phyloP scores from a whole-genome alignment of 1,284 basidiomycete genomes.

The Trametes sp. region DNA sequence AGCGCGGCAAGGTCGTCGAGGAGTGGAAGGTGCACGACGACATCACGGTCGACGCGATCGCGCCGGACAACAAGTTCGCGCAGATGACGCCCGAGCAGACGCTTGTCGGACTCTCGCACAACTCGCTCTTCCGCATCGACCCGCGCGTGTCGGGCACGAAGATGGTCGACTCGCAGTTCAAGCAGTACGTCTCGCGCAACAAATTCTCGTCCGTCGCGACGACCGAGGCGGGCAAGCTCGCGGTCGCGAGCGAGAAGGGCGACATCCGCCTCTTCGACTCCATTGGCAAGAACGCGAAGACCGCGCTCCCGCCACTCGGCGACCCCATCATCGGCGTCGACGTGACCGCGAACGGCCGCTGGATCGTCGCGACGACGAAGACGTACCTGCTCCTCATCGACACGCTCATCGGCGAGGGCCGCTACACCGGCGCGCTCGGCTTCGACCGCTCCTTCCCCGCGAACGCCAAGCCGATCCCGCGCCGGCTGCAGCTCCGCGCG shows the following conservation, averaged over 20 bases:
- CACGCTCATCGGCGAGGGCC: slow-evolving; percentile 92
- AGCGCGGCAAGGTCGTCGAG: slow-evolving; percentile 96
- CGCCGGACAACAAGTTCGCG: slow-evolving; percentile 95
- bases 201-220: slow-evolving; percentile 95
- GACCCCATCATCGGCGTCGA: slow-evolving; percentile 97
- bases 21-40: slow-evolving; percentile 98
- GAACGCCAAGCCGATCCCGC: slow-evolving; percentile 90
- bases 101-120: slow-evolving; percentile 91
- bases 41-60: slow-evolving; percentile 87
- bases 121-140: slow-evolving; percentile 97
- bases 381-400: slow-evolving; percentile 96
- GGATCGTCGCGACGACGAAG: slow-evolving; percentile 96
- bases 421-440: slow-evolving; percentile 86
- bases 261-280: slow-evolving; percentile 96
- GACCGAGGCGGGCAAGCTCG: slow-evolving; percentile 87
- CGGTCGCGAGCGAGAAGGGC: slow-evolving; percentile 95
- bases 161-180: slow-evolving; percentile 94
- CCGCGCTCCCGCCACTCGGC: slow-evolving; percentile 94
- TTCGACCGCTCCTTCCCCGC: slow-evolving; percentile 98
- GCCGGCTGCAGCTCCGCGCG: slow-evolving; percentile 86
- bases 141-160: slow-evolving; percentile 92
- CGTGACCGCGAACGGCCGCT: slow-evolving; percentile 93
- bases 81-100: slow-evolving; percentile 95
- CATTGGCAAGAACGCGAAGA: slow-evolving; percentile 99
- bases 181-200: slow-evolving; percentile 96